Evolutionary conservation across 495 filamentous ascomycete genomes (phyloP).

Genomic region (Podospora anserina): DNA sequence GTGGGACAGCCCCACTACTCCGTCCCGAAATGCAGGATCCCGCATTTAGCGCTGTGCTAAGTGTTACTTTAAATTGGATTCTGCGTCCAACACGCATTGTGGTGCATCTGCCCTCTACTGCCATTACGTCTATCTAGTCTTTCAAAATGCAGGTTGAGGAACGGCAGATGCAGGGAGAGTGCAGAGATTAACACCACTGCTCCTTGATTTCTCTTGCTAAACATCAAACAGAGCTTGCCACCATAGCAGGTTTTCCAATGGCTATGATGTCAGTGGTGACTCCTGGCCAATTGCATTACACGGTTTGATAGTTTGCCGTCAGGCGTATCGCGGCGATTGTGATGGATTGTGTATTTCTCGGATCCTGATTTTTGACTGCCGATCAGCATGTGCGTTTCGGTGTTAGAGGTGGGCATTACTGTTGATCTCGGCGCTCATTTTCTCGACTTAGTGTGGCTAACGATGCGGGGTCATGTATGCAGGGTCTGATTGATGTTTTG

Average conservation of each 20-base stretch:
- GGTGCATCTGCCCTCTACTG: too few relatives aligned
- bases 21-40: not conserved
- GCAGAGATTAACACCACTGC: not conserved
- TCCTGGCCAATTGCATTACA: not conserved
- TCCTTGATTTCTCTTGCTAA: not conserved
- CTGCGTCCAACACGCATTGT: not conserved
- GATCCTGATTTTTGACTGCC: too few relatives aligned
- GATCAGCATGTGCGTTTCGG: not conserved
- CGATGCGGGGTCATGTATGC: too few relatives aligned
- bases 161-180: not conserved
- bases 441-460: too few relatives aligned
- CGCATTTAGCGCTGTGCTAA: not conserved
- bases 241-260: not conserved
- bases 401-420: not conserved
- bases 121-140: not conserved
- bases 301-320: not conserved
- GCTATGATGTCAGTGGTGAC: not conserved
- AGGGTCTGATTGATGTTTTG: too few relatives aligned
- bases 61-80: not conserved
- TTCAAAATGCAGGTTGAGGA: not conserved
- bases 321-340: too few relatives aligned
- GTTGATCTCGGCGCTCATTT: not conserved
- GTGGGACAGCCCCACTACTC: not conserved
- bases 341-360: too few relatives aligned
- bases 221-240: not conserved